These are phyloP conservation scores for Irpex sp. DNA, from an alignment of 1,284 basidiomycete species.

Conservation along the genomic window DNA sequence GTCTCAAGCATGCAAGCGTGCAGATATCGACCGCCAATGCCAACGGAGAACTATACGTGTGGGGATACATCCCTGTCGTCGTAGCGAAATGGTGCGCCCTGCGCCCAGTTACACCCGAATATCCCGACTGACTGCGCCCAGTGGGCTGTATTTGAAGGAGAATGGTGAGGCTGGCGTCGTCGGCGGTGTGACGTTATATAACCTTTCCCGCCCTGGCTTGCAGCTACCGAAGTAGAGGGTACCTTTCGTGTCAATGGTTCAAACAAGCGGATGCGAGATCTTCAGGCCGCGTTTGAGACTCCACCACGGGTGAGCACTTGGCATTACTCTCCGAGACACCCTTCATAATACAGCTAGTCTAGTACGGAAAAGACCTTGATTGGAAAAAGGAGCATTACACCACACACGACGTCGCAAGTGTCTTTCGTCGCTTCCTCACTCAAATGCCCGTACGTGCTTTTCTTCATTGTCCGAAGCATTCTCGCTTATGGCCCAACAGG, in stretches of 20 bases:
- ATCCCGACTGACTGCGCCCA: slow-evolving; percentile 25
- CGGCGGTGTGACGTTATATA: slow-evolving; percentile 7
- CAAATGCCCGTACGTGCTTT: slow-evolving; percentile 82
- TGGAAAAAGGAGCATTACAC: slow-evolving; percentile 87
- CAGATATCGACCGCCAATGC: slow-evolving; percentile 92
- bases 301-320: slow-evolving; percentile 72
- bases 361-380: slow-evolving; percentile 93
- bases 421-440: slow-evolving; percentile 93
- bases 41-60: slow-evolving; percentile 80
- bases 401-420: slow-evolving; percentile 94
- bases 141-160: slow-evolving; percentile 89
- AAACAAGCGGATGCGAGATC: slow-evolving; percentile 91
- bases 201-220: slow-evolving; percentile 7
- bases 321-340: slow-evolving; percentile 1
- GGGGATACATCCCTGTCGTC: slow-evolving; percentile 94
- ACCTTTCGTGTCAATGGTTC: slow-evolving; percentile 95
- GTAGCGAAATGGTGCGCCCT: slow-evolving; percentile 89
- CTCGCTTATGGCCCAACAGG: slow-evolving; percentile 39
- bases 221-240: slow-evolving; percentile 92
- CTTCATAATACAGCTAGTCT: slow-evolving; percentile 7
- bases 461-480: background rate
- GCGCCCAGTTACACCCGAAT: slow-evolving; percentile 8
- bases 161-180: slow-evolving; percentile 50
- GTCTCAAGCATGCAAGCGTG: slow-evolving; percentile 84
- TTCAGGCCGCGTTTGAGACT: slow-evolving; percentile 87